Conservation (phyloP, 495 filamentous ascomycete species). For the Aspergillus egyptiacus region DNA sequence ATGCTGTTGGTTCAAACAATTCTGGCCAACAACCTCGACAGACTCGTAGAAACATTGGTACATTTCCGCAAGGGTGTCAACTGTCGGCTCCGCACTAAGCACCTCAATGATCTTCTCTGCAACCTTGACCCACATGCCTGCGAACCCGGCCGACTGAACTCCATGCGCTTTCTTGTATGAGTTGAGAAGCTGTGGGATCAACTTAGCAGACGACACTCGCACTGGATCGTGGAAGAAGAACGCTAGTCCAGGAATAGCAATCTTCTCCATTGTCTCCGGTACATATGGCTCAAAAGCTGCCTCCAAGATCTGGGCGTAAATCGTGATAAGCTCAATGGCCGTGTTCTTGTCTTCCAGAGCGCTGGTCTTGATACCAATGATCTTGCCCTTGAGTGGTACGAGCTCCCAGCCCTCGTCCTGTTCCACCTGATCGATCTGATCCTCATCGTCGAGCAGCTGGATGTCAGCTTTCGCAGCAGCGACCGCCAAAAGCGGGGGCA, state of each 20-base stretch:
- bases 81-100: constrained; percentile 86
- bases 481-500: constrained; percentile 86
- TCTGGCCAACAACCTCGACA: constrained; percentile 84
- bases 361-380: constrained; percentile 97
- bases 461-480: constrained; percentile 97
- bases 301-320: constrained; percentile 92
- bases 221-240: constrained; percentile 99
- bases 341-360: constrained; percentile 97
- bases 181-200: constrained; percentile 89
- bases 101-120: constrained; percentile 90
- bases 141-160: constrained; percentile 63
- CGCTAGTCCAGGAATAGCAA: constrained; percentile 84
- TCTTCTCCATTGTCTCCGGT: constrained; percentile 89
- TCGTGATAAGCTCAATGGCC: constrained; percentile 93
- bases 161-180: constrained; percentile 90
- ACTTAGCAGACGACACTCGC: constrained; percentile 88
- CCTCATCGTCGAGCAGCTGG: constrained; percentile 91
- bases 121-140: constrained; percentile 75
- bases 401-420: constrained; percentile 98
- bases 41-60: constrained; percentile 99
- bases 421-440: constrained; percentile 85
- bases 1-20: constrained; percentile 67
- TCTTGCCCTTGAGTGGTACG: constrained; percentile 91
- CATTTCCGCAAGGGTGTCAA: constrained; percentile 97
- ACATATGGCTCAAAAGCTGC: constrained; percentile 89